Conservation (phyloP, 176 grass and related monocot species). For the Raddia guianensis region DNA sequence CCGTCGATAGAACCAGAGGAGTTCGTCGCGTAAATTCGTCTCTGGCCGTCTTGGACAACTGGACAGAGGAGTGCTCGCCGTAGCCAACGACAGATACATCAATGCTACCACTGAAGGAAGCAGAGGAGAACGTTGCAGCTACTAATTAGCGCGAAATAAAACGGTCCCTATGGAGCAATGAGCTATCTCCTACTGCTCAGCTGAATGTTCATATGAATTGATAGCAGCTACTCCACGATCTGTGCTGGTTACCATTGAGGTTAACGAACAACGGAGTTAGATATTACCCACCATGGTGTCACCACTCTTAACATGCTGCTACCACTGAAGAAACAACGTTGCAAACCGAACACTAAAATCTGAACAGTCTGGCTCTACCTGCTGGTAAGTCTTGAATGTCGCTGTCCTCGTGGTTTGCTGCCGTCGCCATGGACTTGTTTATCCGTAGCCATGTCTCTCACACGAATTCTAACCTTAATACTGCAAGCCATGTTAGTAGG, state of each 20-base stretch:
- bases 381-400: neutral
- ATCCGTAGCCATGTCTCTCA: too few relatives aligned
- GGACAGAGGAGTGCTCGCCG: neutral
- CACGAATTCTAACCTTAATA: too few relatives aligned
- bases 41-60: neutral
- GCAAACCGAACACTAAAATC: neutral
- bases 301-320: neutral
- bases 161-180: too few relatives aligned
- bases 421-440: too few relatives aligned
- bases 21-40: neutral
- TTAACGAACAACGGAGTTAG: conserved; percentile 14
- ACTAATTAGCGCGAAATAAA: too few relatives aligned
- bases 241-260: conserved; percentile 12
- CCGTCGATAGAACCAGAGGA: too few relatives aligned
- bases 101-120: too few relatives aligned
- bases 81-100: neutral
- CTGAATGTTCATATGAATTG: too few relatives aligned
- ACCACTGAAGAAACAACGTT: neutral
- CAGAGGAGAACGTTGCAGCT: too few relatives aligned
- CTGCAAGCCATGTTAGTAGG: too few relatives aligned
- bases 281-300: conserved; percentile 8
- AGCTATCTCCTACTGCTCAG: neutral
- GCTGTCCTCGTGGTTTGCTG: neutral
- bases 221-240: neutral
- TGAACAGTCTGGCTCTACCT: neutral